A percentile compares a stretch with the other conserved stretches of the same genome.
phyloP scores from a whole-genome alignment of 2,329 filamentous ascomycete species.

The Nannizziopsis arthrosporioides region DNA sequence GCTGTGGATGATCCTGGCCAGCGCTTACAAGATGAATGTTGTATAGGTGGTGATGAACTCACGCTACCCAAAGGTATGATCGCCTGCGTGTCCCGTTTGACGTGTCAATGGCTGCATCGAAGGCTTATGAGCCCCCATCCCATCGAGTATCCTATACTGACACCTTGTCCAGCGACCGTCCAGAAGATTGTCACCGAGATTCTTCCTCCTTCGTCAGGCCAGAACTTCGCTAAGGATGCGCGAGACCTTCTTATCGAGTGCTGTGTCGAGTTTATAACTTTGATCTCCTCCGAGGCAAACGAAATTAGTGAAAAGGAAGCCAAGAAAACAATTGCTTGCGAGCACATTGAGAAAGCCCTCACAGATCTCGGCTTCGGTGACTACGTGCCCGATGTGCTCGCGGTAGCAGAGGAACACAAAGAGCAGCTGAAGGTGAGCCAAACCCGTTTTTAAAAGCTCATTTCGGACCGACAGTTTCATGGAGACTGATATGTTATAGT shows the following conservation, averaged over 20 bases:
- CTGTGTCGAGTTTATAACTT: slow-evolving; percentile 97
- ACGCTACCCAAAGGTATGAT: slow-evolving; percentile 47
- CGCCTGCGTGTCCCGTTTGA: background rate
- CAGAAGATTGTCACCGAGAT: slow-evolving; percentile 90
- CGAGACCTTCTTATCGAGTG: slow-evolving; percentile 94
- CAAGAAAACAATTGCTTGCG: slow-evolving; percentile 97
- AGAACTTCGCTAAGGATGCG: slow-evolving; percentile 88
- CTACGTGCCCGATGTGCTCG: slow-evolving; percentile 77
- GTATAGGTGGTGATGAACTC: slow-evolving; percentile 45
- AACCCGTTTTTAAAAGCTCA: background rate
- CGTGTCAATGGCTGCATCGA: too few relatives aligned
- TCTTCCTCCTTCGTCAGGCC: slow-evolving; percentile 60
- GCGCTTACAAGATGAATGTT: slow-evolving; percentile 7
- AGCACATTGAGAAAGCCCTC: slow-evolving; percentile 91
- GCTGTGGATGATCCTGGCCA: background rate
- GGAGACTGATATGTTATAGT: slow-evolving; percentile 40
- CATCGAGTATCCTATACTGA: background rate
- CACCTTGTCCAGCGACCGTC: slow-evolving; percentile 45
- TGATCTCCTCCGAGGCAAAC: slow-evolving; percentile 97
- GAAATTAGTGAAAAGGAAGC: slow-evolving; percentile 98
- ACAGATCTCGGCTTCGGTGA: slow-evolving; percentile 86
- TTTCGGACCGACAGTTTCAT: too few relatives aligned
- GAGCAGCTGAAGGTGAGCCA: slow-evolving; percentile 70
- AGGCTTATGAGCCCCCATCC: background rate
- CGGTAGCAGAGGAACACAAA: slow-evolving; percentile 83